Conservation (phyloP, 768 basidiomycete genomes). For the Lentinula edodes region DNA sequence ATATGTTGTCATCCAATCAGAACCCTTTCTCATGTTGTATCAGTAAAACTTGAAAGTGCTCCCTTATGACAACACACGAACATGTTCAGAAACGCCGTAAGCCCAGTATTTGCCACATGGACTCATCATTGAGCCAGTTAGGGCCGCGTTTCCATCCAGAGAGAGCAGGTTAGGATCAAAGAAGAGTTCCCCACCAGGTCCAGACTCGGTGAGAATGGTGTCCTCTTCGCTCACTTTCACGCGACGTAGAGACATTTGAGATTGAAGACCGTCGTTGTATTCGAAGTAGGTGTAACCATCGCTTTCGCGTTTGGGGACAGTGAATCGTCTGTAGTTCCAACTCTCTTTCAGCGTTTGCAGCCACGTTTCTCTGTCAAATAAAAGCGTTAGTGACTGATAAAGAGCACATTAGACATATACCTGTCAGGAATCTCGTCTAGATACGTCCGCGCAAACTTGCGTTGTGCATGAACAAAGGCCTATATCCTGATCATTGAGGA, state of each 20-base stretch:
- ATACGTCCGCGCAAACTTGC: not conserved
- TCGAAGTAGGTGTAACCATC: not conserved
- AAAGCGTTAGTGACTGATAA: not conserved
- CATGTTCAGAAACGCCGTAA: slow-evolving; percentile 5
- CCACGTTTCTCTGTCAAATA: not conserved
- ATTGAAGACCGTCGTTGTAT: slow-evolving; percentile 4
- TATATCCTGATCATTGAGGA: not conserved
- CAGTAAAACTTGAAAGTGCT: not conserved
- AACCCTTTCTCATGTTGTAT: not conserved
- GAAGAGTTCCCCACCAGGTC: slow-evolving; percentile 2
- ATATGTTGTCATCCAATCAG: slow-evolving; percentile 4
- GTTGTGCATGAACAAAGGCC: not conserved
- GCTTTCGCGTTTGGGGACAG: not conserved
- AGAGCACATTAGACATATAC: not conserved
- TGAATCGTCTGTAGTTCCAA: slow-evolving; percentile 1
- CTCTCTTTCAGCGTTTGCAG: not conserved
- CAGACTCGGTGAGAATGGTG: slow-evolving; percentile 3
- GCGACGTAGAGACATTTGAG: not conserved
- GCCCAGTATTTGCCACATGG: slow-evolving; percentile 3
- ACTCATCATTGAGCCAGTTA: slow-evolving; percentile 1
- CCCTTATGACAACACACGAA: not conserved
- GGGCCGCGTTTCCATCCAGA: not conserved
- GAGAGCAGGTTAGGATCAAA: slow-evolving; percentile 1
- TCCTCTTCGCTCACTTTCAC: slow-evolving; percentile 1
- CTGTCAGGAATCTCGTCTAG: slow-evolving; percentile 3